phyloP scores from a whole-genome alignment of 371 early-diverging fungal species.

The Rhizomucor pusillus region DNA sequence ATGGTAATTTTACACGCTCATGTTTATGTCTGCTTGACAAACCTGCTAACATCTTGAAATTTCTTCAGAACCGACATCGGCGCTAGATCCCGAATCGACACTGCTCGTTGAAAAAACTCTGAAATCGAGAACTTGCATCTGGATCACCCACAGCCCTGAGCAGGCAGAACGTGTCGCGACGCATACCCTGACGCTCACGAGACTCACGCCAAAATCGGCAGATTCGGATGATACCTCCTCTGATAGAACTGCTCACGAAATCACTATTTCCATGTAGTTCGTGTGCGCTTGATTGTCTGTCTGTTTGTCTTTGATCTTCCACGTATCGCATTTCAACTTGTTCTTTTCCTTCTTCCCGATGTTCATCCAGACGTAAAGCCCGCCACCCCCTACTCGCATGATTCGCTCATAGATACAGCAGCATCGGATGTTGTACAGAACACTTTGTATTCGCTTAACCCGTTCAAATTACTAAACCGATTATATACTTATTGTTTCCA shows the following conservation, averaged over 20 bases:
- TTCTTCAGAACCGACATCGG: constrained; percentile 78
- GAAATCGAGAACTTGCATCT: constrained; percentile 59
- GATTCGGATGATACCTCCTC: constrained; percentile 13
- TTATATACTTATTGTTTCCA: too few relatives aligned
- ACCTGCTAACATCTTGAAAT: neutral
- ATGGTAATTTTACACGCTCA: constrained; percentile 50
- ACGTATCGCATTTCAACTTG: neutral
- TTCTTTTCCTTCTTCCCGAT: too few relatives aligned
- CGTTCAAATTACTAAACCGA: too few relatives aligned
- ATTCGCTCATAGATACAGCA: too few relatives aligned
- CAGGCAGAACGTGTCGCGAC: constrained; percentile 74
- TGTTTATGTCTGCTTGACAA: neutral
- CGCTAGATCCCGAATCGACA: constrained; percentile 76
- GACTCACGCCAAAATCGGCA: constrained; percentile 4
- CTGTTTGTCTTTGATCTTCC: constrained; percentile 4
- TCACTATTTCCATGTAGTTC: constrained; percentile 8
- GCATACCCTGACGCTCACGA: constrained; percentile 17
- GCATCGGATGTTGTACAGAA: too few relatives aligned
- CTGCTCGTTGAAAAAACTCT: constrained; percentile 74
- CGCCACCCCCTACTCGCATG: too few relatives aligned
- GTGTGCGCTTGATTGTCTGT: too few relatives aligned
- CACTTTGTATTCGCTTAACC: too few relatives aligned
- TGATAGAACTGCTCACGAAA: constrained; percentile 19
- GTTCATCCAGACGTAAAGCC: too few relatives aligned
- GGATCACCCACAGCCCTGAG: constrained; percentile 80